Base-by-base conservation (phyloP, 2,329 filamentous ascomycete species). In the Colletotrichum trifolii region DNA sequence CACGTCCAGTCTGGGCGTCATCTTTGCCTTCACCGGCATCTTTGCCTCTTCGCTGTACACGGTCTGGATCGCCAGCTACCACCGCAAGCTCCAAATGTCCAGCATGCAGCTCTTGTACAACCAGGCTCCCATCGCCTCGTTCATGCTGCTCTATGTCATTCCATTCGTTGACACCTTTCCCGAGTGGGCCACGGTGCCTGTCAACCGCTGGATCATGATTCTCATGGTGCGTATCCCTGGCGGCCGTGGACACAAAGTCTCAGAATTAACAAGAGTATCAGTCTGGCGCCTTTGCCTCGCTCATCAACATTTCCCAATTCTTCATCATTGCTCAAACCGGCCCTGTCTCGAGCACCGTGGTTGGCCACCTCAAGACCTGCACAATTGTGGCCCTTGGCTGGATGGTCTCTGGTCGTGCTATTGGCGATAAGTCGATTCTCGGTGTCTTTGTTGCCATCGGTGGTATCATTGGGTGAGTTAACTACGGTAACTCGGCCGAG, bases 101-200 rank as follows among this genome's bases (percentile, higher is more conserved):
- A 90, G 87, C 75, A 89, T 90, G 84, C 89, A 91, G 77, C 78
- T 92, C 38, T 81, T 92, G 10, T 87, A 87, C 77, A 91, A 90
- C 75, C 89, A 91, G 75, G 87, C 89, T 2, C 88, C 89, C 2
- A 78, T 90, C 2, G 86, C 87, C 25, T 84, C 85, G 2, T 81
- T 89, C 65, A 74, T 91, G 68, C 81, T 91, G 56, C 81, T 91
- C 35, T 90, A 90, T 70, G 83, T 85, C 40, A 89, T 91, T 66
- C 89, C 88, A 0, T 89, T 90, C 70, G 78, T 87, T 17, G 89
- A 92, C 70, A 85, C 81, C 13, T 86, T 90, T 70, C 88, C 89
- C 3, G 79, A 80, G 10, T 87, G 85, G 83, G 76, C 73, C 11
- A 78, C 82, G 36, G 82, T 89, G 2, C 79, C 81, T 4, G 64